Conservation (phyloP, 176 grass and related monocot genomes). For the Oryza australiensis region DNA sequence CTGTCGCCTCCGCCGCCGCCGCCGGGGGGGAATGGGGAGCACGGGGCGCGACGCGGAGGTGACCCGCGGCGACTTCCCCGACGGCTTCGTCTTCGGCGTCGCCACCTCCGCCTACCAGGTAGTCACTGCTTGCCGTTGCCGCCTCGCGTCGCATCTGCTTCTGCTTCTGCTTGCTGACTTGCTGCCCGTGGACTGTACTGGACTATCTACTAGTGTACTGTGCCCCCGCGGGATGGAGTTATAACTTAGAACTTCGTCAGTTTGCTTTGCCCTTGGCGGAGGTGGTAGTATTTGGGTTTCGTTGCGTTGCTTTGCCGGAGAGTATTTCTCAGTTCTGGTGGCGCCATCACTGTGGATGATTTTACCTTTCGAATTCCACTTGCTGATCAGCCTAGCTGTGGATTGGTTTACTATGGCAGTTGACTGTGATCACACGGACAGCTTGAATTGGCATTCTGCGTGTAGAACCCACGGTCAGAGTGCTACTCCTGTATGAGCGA, state of each 20-base stretch:
- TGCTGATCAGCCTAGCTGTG: background rate
- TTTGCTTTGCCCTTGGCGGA: background rate
- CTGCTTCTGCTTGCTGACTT: background rate
- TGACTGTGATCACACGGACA: background rate
- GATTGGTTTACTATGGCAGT: background rate
- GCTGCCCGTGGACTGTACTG: background rate
- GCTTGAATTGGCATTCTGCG: background rate
- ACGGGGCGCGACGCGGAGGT: constrained; percentile 41
- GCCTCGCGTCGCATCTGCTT: no score
- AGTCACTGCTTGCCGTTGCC: no score
- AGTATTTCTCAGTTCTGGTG: background rate
- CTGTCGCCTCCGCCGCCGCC: background rate
- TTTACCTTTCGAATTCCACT: background rate
- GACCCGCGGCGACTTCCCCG: constrained; percentile 66
- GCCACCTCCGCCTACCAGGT: constrained; percentile 96
- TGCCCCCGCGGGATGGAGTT: background rate
- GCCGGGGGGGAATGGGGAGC: constrained; percentile 41
- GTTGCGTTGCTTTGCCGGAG: background rate
- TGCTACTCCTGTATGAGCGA: background rate
- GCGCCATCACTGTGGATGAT: background rate
- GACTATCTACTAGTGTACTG: no score
- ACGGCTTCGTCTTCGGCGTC: constrained; percentile 86
- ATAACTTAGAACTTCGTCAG: background rate
- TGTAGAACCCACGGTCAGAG: background rate
- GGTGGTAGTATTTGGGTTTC: background rate